Evolutionary conservation across 2,329 filamentous ascomycete species (phyloP), one percentile per base, ranked within the genome.

Genomic region (Hysterium pulicare): DNA sequence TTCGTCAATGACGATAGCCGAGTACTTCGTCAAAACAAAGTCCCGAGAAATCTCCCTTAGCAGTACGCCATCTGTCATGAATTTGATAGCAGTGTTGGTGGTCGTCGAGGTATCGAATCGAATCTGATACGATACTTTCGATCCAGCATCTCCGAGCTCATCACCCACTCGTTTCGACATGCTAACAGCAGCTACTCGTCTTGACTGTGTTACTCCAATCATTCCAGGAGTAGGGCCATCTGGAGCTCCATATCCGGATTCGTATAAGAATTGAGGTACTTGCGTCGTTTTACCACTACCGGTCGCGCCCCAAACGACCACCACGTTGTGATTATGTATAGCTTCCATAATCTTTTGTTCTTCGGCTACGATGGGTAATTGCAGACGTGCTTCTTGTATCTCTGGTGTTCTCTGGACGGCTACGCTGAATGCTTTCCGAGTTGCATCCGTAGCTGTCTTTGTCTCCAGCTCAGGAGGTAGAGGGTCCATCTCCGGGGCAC

Each of bases 271-370:
- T 59, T 98, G 93, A 0, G 94, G 94, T 7, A 98, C 81, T 66
- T 98, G 93, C 0, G 93, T 98, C 0, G 94, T 98, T 69, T 98
- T 98, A 64, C 93, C 93, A 49, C 90, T 96, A 67, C 93, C 93
- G 24, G 94, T 98, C 11, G 90, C 86, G 67, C 93, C 93, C 70
- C 91, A 96, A 6, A 98, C 82, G 9, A 98, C 86, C 1, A 96
- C 87, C 3, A 89, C 83, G 40, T 91, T 80, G 62, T 96, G 86
- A 61, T 91, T 91, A 67, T 96, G 86, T 37, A 98, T 89, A 1
- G 90, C 90, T 68, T 98, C 93, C 90, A 98, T 97, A 22, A 98
- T 90, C 58, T 86, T 90, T 62, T 98, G 93, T 66, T 98, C 93
- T 64, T 97, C 90, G 2, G 87, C 87, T 2, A 97, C 89, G 1